phyloP scores from a whole-genome alignment of 2,329 filamentous ascomycete genomes.

The Stachybotrys chlorohalonatus region DNA sequence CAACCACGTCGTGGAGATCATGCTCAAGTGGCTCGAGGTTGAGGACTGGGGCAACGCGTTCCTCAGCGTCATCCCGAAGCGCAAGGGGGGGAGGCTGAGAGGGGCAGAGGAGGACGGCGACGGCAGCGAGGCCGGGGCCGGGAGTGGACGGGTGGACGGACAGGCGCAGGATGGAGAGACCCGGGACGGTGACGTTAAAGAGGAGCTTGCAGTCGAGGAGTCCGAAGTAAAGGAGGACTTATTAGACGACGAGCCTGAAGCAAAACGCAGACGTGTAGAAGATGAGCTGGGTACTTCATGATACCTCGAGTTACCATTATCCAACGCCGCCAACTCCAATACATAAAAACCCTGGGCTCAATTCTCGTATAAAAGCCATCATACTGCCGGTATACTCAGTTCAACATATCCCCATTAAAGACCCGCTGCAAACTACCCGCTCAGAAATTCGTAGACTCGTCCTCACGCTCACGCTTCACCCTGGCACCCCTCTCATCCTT shows the following conservation, averaged over 20 bases:
- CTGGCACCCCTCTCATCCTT: slow-evolving; percentile 58
- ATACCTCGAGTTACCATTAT: background rate
- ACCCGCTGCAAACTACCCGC: background rate
- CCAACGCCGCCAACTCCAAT: background rate
- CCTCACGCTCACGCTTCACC: slow-evolving; percentile 48
- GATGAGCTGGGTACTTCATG: background rate
- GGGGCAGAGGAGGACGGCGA: slow-evolving; percentile 17
- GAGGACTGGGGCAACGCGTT: slow-evolving; percentile 92
- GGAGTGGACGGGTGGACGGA: slow-evolving; percentile 16
- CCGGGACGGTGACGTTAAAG: background rate
- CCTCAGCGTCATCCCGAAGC: slow-evolving; percentile 75
- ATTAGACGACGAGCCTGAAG: background rate
- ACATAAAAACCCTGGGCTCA: background rate
- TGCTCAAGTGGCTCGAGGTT: slow-evolving; percentile 84
- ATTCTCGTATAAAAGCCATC: background rate
- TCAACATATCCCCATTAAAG: background rate
- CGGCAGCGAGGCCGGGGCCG: slow-evolving; percentile 13
- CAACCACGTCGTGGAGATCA: slow-evolving; percentile 95
- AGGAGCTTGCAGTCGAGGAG: background rate
- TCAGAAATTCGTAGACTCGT: slow-evolving; percentile 44
- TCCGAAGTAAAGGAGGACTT: background rate
- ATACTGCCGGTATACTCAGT: background rate
- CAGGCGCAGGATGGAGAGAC: slow-evolving; percentile 15
- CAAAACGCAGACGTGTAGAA: background rate
- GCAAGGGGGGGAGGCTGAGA: slow-evolving; percentile 72